Percentiles rank a stretch among this genome's conserved stretches.
These are phyloP conservation scores for Yamadazyma epiphylla DNA, from an alignment of 1,139 yeast species.

Conservation along the genomic window DNA sequence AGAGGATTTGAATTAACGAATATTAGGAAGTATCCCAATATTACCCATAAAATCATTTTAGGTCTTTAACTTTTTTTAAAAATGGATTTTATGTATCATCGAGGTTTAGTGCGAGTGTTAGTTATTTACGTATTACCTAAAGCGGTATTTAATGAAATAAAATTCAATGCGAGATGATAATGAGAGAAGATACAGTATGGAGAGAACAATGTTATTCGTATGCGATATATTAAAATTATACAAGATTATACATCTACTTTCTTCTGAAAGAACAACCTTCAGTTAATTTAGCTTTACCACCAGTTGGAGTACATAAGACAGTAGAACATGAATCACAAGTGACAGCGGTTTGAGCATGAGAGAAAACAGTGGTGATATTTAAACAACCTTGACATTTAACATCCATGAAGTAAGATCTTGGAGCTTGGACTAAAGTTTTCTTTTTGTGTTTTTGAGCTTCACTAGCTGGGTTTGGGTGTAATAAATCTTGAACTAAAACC, in stretches of 20 bases:
- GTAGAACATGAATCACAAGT: constrained; percentile 99
- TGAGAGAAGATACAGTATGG: background rate
- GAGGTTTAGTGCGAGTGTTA: no score
- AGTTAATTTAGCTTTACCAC: constrained; percentile 99
- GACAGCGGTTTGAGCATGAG: constrained; percentile 99
- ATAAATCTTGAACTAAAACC: constrained; percentile 98
- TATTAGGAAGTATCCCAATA: background rate
- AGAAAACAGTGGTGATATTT: constrained; percentile 98
- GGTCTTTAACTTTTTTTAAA: no score
- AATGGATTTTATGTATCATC: no score
- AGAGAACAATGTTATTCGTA: background rate
- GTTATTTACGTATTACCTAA: no score
- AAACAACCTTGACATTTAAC: constrained; percentile 99
- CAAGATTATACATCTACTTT: constrained; percentile 56
- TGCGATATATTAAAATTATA: constrained; percentile 5
- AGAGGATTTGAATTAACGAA: constrained; percentile 28
- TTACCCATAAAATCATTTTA: background rate
- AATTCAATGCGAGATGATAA: no score
- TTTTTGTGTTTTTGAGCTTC: constrained; percentile 98
- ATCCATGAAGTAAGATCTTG: constrained; percentile 99
- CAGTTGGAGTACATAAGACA: constrained; percentile 98
- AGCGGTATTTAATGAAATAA: no score
- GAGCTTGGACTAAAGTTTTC: constrained; percentile 95
- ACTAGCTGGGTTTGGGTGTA: constrained; percentile 96
- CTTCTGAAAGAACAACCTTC: constrained; percentile 99